phyloP scores from a whole-genome alignment of 169 alveolate genomes.

The Miamiensis avidus region DNA sequence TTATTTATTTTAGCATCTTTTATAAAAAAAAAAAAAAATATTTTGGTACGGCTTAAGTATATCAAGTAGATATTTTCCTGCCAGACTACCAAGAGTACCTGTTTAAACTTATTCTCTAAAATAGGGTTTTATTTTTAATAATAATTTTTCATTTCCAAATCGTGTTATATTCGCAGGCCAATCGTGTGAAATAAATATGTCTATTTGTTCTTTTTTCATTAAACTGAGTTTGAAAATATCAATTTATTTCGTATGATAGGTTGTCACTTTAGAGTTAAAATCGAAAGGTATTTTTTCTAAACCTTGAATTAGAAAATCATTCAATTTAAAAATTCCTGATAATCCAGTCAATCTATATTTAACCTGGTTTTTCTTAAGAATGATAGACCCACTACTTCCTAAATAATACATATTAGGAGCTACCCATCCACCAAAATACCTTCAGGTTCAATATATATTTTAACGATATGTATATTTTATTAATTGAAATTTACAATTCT shows the following conservation, averaged over 20 bases:
- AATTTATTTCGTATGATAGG: constrained; percentile 62
- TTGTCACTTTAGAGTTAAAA: constrained; percentile 58
- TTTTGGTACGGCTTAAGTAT: constrained; percentile 57
- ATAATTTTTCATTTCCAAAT: constrained; percentile 79
- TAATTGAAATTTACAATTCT: constrained; percentile 72
- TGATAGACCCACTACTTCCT: constrained; percentile 94
- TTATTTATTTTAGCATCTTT: neutral
- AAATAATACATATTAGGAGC: constrained; percentile 96
- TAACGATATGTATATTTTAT: too few relatives aligned
- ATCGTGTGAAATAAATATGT: constrained; percentile 95
- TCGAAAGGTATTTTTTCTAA: constrained; percentile 14
- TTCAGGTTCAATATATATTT: too few relatives aligned
- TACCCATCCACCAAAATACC: constrained; percentile 97
- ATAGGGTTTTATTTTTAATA: constrained; percentile 79
- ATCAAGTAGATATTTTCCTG: constrained; percentile 39
- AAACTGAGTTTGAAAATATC: constrained; percentile 35
- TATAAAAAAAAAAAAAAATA: neutral
- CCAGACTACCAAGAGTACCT: constrained; percentile 62
- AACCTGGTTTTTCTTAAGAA: constrained; percentile 66
- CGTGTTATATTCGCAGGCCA: constrained; percentile 94
- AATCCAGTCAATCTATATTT: constrained; percentile 94
- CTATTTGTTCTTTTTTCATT: constrained; percentile 74
- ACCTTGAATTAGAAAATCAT: constrained; percentile 78
- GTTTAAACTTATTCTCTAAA: constrained; percentile 58
- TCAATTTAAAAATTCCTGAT: constrained; percentile 93